Evolutionary conservation across 495 filamentous ascomycete genomes (phyloP).

Genomic region (Xylaria nigripes): DNA sequence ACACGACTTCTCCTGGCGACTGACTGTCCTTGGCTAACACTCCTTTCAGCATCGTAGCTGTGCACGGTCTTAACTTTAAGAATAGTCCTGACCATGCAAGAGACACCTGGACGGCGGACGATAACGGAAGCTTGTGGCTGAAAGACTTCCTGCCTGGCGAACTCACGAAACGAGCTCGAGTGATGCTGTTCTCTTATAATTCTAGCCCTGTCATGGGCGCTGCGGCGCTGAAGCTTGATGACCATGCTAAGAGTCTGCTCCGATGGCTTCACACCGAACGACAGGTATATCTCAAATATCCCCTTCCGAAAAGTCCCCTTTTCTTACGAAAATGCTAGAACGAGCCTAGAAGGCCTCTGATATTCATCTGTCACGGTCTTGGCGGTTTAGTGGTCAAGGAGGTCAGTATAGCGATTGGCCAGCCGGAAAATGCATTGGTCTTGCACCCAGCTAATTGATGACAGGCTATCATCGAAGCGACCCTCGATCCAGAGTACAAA

Average conservation of each 20-base stretch:
- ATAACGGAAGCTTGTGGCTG: conserved; percentile 9
- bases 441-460: no score
- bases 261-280: not conserved
- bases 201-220: conserved; percentile 8
- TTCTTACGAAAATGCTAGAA: conserved; percentile 1
- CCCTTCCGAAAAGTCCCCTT: no score
- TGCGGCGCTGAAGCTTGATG: conserved; percentile 10
- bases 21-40: not conserved
- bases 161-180: conserved; percentile 2
- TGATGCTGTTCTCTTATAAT: conserved; percentile 18
- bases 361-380: conserved; percentile 18
- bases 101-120: conserved; percentile 12
- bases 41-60: conserved; percentile 13
- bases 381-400: conserved; percentile 16
- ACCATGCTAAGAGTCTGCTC: conserved; percentile 8
- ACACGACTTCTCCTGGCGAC: no score
- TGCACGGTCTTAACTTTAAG: conserved; percentile 18
- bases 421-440: not conserved
- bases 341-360: conserved; percentile 6
- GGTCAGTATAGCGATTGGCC: conserved; percentile 6
- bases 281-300: no score
- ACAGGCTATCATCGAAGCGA: no score
- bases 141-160: conserved; percentile 12
- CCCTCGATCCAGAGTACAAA: conserved; percentile 3
- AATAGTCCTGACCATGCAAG: conserved; percentile 35